These are phyloP conservation scores for Hypomyces perniciosus DNA, from an alignment of 2,329 filamentous ascomycete genomes.

Conservation along the genomic window DNA sequence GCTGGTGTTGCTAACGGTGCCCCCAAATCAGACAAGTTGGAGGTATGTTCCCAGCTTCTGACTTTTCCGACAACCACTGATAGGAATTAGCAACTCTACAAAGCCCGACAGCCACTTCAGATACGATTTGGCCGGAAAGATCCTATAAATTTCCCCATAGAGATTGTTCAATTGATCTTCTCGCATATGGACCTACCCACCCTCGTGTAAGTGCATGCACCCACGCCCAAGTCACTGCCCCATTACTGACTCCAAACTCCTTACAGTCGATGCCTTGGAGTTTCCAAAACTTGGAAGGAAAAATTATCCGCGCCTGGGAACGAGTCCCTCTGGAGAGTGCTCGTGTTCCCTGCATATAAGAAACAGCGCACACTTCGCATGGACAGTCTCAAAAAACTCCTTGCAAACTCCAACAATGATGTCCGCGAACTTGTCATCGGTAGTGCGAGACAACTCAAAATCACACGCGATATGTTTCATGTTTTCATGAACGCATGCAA, in stretches of 20 bases:
- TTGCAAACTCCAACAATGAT: slow-evolving; percentile 27
- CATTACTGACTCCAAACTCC: not conserved
- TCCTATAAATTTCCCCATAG: slow-evolving; percentile 30
- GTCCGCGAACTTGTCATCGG: slow-evolving; percentile 10
- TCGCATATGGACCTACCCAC: slow-evolving; percentile 28
- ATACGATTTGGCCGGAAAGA: slow-evolving; percentile 28
- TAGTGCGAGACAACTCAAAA: slow-evolving; percentile 1
- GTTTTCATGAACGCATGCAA: slow-evolving; percentile 14
- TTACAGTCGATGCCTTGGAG: slow-evolving; percentile 25
- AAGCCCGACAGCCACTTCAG: slow-evolving; percentile 30
- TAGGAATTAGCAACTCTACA: slow-evolving; percentile 27
- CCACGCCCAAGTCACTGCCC: not conserved
- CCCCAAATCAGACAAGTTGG: slow-evolving; percentile 26
- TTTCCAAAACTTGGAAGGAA: slow-evolving; percentile 28
- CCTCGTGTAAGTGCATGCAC: slow-evolving; percentile 21
- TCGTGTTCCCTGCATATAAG: slow-evolving; percentile 22
- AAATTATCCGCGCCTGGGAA: slow-evolving; percentile 25
- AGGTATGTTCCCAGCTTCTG: slow-evolving; percentile 19
- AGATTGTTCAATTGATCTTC: slow-evolving; percentile 33
- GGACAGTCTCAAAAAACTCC: slow-evolving; percentile 23
- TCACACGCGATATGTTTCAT: slow-evolving; percentile 8
- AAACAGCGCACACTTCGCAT: slow-evolving; percentile 17
- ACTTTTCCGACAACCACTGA: not conserved
- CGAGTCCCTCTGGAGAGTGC: slow-evolving; percentile 26
- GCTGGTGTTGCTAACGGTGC: slow-evolving; percentile 23